Evolutionary conservation across 2,329 filamentous ascomycete genomes (phyloP), one percentile per base, ranked within the genome.

Genomic region (Plenodomus tracheiphilus): DNA sequence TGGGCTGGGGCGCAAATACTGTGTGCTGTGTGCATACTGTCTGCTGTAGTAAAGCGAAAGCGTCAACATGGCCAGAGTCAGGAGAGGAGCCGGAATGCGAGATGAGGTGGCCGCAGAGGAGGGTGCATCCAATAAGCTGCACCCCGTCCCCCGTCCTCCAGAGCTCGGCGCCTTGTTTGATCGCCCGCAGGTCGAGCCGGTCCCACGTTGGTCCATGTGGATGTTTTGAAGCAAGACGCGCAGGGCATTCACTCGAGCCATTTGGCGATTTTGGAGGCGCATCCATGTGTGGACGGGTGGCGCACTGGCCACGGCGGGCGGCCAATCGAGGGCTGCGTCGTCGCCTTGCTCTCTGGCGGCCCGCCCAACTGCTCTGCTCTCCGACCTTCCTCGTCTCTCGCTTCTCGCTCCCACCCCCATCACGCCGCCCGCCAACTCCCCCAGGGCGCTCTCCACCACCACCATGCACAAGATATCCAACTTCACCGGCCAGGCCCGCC

Each of bases 381-480:
- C 49, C 39, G 30, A 42, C 48, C 49, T 56, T 43, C 55, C 46
- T 59, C 58, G 50, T 60, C 58, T 47, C 55, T 42, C 54, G 52
- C 42, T 55, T 56, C 58, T 47, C 53, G 48, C 57, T 49, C 51
- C 41, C 53, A 49, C 60, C 55, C 51, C 54, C 44, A 49, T 59
- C 57, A 51, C 58, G 41, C 57, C 54, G 54, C 58, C 56, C 59
- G 54, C 52, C 61, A 58, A 55, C 51, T 56, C 63, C 65, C 55
- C 65, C 54, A 63, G 65, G 65, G 61, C 57, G 56, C 53, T 45
- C 57, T 48, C 39, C 45, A 38, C 51, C 56, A 51, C 51, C 47
- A 75, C 65, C 70, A 86, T 86, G 84, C 84, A 86, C 76, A 85
- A 85, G 74, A 85, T 86, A 70, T 81, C 81, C 68, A 85, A 85